Conservation (phyloP, 805 yeast genomes). For the Spathaspora passalidarum region DNA sequence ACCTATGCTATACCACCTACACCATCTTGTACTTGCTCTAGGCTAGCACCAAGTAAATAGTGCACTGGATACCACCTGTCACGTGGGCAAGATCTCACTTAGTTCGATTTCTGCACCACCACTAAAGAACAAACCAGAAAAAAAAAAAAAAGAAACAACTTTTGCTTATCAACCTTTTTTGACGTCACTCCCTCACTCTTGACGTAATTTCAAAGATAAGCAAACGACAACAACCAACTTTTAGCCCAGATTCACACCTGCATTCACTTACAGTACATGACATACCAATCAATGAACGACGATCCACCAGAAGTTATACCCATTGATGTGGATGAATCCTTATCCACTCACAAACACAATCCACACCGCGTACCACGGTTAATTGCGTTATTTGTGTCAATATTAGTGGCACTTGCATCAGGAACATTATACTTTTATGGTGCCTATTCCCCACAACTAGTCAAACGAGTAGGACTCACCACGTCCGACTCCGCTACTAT, state of each 20-base stretch:
- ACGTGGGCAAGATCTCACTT: no score
- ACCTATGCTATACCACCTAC: no score
- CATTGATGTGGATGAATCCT: not conserved
- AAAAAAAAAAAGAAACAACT: no score
- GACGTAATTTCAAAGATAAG: no score
- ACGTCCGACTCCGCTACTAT: conserved; percentile 62
- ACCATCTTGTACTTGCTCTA: no score
- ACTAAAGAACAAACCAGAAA: no score
- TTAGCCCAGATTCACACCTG: no score
- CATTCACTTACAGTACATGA: not conserved
- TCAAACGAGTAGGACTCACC: conserved; percentile 52
- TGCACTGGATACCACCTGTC: no score
- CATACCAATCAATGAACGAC: not conserved
- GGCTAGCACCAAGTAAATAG: no score
- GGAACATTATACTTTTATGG: conserved; percentile 78
- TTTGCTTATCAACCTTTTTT: not conserved
- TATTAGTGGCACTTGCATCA: conserved; percentile 59
- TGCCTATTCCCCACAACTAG: conserved; percentile 71
- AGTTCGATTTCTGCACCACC: no score
- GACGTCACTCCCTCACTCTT: not conserved
- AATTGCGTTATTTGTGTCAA: conserved; percentile 27
- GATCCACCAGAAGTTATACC: not conserved
- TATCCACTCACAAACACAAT: not conserved
- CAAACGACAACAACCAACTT: no score
- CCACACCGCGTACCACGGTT: conserved; percentile 15